These are phyloP conservation scores for Magnolia kwangsiensis DNA, from an alignment of 164 flowering plant species.

Conservation along the genomic window DNA sequence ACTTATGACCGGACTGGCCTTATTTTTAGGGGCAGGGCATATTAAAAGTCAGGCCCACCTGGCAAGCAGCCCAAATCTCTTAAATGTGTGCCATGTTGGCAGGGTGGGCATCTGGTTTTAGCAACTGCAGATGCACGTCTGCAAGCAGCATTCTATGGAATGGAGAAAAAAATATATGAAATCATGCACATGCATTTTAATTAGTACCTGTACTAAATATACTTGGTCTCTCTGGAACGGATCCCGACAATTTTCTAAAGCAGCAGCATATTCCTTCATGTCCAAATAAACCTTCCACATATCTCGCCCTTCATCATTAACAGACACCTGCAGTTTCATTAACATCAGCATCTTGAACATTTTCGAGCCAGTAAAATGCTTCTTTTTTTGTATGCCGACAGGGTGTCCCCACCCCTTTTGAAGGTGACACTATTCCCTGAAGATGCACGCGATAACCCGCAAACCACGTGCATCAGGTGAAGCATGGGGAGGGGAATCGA, in stretches of 20 bases:
- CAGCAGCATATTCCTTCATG: constrained; percentile 82
- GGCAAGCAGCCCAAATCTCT: neutral
- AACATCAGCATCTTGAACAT: constrained; percentile 16
- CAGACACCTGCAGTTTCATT: constrained; percentile 63
- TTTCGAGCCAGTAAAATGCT: too few species aligned
- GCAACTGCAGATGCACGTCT: neutral
- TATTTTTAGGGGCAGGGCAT: too few species aligned
- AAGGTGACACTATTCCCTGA: too few species aligned
- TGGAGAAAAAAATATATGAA: neutral
- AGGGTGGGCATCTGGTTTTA: neutral
- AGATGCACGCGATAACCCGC: too few species aligned
- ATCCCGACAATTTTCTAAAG: constrained; percentile 85
- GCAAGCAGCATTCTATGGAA: neutral
- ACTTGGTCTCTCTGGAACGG: constrained; percentile 95
- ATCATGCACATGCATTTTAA: neutral
- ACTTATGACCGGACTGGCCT: too few species aligned
- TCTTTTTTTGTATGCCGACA: too few species aligned
- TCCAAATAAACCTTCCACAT: constrained; percentile 99
- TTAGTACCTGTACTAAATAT: constrained; percentile 73
- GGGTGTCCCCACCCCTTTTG: too few species aligned
- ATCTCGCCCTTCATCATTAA: constrained; percentile 94
- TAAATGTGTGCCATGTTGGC: neutral
- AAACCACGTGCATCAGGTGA: too few species aligned
- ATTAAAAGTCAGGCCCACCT: too few species aligned
- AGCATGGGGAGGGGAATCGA: too few species aligned